phyloP scores from a whole-genome alignment of 495 filamentous ascomycete species.

The Penicillium pancosmium region DNA sequence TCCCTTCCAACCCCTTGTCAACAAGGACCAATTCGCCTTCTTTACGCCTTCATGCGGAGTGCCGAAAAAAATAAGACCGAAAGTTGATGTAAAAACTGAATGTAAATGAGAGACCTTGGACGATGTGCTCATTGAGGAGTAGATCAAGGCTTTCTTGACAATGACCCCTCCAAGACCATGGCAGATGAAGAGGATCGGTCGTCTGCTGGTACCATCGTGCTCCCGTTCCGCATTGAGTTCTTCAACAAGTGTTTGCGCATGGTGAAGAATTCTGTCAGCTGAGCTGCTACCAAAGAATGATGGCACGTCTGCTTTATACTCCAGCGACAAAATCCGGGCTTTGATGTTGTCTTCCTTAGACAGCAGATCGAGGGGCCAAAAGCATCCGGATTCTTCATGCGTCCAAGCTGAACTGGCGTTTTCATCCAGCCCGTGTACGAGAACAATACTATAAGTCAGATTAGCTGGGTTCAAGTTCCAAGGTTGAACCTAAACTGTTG shows the following conservation, averaged over 20 bases:
- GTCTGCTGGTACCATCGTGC: neutral
- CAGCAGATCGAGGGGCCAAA: constrained; percentile 20
- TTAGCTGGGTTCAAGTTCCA: constrained; percentile 26
- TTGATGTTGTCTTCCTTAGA: constrained; percentile 15
- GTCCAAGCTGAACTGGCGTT: constrained; percentile 31
- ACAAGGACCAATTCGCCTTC: constrained; percentile 3
- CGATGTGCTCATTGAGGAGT: constrained; percentile 26
- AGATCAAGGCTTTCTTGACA: constrained; percentile 37
- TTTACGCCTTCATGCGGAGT: constrained; percentile 28
- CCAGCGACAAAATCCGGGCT: constrained; percentile 25
- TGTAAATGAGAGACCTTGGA: constrained; percentile 26
- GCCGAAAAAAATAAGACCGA: constrained; percentile 32
- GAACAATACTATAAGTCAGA: constrained; percentile 43
- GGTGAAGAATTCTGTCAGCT: constrained; percentile 20
- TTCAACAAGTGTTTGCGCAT: constrained; percentile 22
- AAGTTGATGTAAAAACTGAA: constrained; percentile 33
- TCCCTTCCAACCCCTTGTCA: constrained; percentile 19
- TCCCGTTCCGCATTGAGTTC: constrained; percentile 7
- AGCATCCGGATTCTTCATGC: constrained; percentile 10
- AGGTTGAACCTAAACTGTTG: neutral
- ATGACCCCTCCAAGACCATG: constrained; percentile 58
- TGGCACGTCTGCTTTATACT: constrained; percentile 20
- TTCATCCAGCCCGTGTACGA: constrained; percentile 41
- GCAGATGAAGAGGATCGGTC: constrained; percentile 37
- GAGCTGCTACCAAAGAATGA: constrained; percentile 8